phyloP scores from a whole-genome alignment of 768 basidiomycete genomes.

The Cystofilobasidium bisporidii region DNA sequence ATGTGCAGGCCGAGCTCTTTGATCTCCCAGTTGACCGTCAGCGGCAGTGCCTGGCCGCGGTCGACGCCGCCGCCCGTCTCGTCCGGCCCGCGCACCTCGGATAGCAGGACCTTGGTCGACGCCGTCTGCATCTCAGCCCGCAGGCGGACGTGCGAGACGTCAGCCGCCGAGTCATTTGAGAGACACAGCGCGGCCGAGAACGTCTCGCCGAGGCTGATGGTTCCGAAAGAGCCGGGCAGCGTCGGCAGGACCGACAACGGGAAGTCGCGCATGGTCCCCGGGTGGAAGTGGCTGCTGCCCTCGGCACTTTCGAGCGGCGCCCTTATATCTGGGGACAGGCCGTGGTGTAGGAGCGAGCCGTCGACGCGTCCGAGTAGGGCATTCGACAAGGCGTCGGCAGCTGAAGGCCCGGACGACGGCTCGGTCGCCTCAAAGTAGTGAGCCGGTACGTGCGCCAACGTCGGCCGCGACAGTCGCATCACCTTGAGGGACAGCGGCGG shows the following conservation, averaged over 20 bases:
- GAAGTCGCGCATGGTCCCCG: constrained; percentile 61
- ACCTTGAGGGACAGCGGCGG: constrained; percentile 24
- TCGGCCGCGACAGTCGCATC: constrained; percentile 24
- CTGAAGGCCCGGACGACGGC: neutral
- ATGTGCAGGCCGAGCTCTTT: constrained; percentile 90
- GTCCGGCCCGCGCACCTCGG: constrained; percentile 43
- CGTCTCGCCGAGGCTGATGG: constrained; percentile 80
- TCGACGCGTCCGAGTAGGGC: neutral
- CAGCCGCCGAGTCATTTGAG: constrained; percentile 62
- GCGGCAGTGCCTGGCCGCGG: constrained; percentile 52
- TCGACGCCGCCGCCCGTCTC: constrained; percentile 43
- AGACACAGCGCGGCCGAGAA: constrained; percentile 73
- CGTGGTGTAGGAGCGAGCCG: neutral
- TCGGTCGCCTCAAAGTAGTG: constrained; percentile 2
- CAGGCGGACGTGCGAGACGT: constrained; percentile 56
- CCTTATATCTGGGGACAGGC: neutral
- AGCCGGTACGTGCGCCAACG: constrained; percentile 6
- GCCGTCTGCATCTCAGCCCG: constrained; percentile 79
- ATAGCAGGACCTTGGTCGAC: constrained; percentile 53
- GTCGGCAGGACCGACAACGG: constrained; percentile 68
- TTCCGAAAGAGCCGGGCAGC: constrained; percentile 71
- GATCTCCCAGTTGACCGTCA: constrained; percentile 71
- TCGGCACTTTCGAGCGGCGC: neutral
- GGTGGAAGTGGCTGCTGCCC: neutral
- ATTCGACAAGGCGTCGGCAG: neutral